Evolutionary conservation across 345 rosid genomes (phyloP), one percentile per base, ranked within the genome.

Genomic region (Syzygium oleosum): DNA sequence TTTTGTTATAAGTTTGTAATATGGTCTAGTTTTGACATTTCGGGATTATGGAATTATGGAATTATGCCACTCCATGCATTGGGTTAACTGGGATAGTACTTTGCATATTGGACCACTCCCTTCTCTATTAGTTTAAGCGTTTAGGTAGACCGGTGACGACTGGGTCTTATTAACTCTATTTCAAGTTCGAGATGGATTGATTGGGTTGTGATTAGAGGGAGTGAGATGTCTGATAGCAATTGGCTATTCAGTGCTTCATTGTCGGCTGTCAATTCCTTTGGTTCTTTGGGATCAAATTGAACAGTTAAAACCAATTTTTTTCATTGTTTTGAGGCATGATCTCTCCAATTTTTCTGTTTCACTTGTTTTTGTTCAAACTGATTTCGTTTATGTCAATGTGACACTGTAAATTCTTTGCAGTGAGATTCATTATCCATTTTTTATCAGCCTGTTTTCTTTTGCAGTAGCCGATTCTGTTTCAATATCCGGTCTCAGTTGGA

Each of bases 401-500:
- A 41, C 1, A 73, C 19, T 14, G 80, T 38, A 34, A 34, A 17
- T 73, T 34, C 13, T 34, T 17, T 29, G 25, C 25, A 9, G 49
- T 34, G 79, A 34, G 80, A 73, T 10, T 73, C 43, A 41, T 73
- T 34, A 73, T 73, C 46, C 79, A 68, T 68, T 65, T 16, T 73
- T 73, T 34, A 73, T 73, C 80, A 73, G 49, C 80, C 80, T 34
- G 38, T 41, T 73, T 73, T 22, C 80, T 73, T 38, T 73, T 73
- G 92, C 95, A 96, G 98, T 94, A 93, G 99, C 88, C 99, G 94
- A n/a, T 98, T 98, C 90, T 92, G 93, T 87, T 86, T 89, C 34
- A 98, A 95, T 84, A 93, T 98, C 89, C 92, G 89, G 61, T 89
- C 91, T 6, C 96, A 92, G 88, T 91, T 98, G 87, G 97, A 96